Evolutionary conservation across 805 yeast genomes (phyloP), one percentile per base, ranked within the genome.

Genomic region (Wickerhamiella australiensis): DNA sequence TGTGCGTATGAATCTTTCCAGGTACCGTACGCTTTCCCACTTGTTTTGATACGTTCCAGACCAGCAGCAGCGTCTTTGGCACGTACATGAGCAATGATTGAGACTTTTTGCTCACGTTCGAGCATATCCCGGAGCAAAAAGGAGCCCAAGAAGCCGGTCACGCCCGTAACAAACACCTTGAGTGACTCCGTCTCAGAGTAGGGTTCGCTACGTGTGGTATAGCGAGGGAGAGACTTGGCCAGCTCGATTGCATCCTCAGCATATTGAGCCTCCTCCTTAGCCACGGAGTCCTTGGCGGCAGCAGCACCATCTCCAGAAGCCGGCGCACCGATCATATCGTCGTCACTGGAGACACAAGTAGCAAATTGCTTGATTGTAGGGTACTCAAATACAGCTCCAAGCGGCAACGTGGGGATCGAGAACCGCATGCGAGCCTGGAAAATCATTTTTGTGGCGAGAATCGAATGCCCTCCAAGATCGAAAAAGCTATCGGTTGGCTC

Each of bases 381-480:
- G 61, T 78, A 76, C 63, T 83, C 84, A 75, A 88, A 94, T 53
- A 94, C 82, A 5, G 83, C 79, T 3, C 95, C 95, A 53, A 92
- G 71, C 21, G 98, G 96, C 48, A 92, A 70, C 53, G 87, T 95
- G 0, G 62, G 57, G 38, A 88, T 75, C 37, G 77, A 74, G 52
- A 88, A 71, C 56, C 74, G 75, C 68, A 83, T 82, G 64, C 96
- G 77, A 57, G 92, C 75, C 57, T 84, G 88, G 60, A 92, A 92
- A 53, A 92, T 90, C 96, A 92, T 87, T 63, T 94, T 78, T 0
- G 99, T 94, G 6, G 97, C 97, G 54, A 92, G 71, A 59, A 92
- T 90, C 1, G 97, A 90, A 66, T 92, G 99, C 2, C 99, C 99
- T 52, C 99, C 99, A 48, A 94, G 70, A 62, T 92, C 99, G 61